Evolutionary conservation across 345 rosid species (phyloP), one percentile per base, ranked within the genome.

Genomic region (Boechera retrofracta): DNA sequence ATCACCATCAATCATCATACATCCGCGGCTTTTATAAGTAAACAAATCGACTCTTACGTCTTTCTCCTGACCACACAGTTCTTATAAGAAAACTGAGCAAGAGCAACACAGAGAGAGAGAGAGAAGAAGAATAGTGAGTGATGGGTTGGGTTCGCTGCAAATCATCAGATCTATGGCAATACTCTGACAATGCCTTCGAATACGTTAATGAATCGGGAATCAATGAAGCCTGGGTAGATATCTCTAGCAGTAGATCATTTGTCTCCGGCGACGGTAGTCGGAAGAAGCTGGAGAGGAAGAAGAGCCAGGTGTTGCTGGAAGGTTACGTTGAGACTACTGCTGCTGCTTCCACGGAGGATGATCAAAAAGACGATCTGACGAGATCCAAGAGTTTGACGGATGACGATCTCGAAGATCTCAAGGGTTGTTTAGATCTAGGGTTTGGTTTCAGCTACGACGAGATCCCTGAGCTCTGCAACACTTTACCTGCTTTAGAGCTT

Each of bases 381-480:
- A 88, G 92, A 74, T 82, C 96, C 2, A 94, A 89, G 86, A 94
- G 98, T 57, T 84, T 94, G 78, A 94, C 97, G 1, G 97, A 85
- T 65, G 98, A 94, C 13, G 96, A 94, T 75, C 91, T 93, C 9
- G 94, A 91, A 71, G 98, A 93, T 81, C 84, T 93, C 0, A 93
- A 88, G 52, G 98, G 96, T 44, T 93, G 97, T 70, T 60, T 91
- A 84, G 97, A 93, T 93, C 97, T 93, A 32, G 98, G 98, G 0
- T 93, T 93, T 77, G 94, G 97, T 5, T 93, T 93, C 70, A 89
- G 90, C 79, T 93, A 93, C 66, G 96, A 93, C 3, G 98, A 93
- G 86, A 93, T 93, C 73, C 98, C 98, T 59, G 97, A 93, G 85
- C 96, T 93, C 15, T 91, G 97, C 75, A 91, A 86, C 66, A 93